A percentile compares a stretch with the other conserved stretches of the same genome.
phyloP scores from a whole-genome alignment of 495 filamentous ascomycete genomes.

The Talaromyces adpressus region DNA sequence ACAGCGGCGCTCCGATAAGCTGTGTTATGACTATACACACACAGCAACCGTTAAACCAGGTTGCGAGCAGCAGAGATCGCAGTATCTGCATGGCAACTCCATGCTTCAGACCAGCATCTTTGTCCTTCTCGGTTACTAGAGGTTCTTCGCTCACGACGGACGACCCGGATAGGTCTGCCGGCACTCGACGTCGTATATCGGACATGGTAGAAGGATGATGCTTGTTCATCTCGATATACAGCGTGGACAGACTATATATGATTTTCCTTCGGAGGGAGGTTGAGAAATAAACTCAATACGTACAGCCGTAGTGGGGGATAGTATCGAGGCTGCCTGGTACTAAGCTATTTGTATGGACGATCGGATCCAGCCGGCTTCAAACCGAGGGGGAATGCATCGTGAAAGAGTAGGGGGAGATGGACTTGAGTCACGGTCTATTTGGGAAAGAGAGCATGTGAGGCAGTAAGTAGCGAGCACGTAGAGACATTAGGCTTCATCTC shows the following conservation, averaged over 20 bases:
- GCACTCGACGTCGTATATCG: constrained; percentile 38
- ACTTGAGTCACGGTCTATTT: neutral
- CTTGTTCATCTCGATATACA: neutral
- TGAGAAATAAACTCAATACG: neutral
- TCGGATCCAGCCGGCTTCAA: neutral
- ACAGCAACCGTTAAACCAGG: constrained; percentile 58
- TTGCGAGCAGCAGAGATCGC: constrained; percentile 52
- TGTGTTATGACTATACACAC: constrained; percentile 47
- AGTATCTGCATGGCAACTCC: constrained; percentile 56
- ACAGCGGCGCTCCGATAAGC: constrained; percentile 50
- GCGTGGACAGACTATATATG: neutral
- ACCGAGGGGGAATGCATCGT: neutral
- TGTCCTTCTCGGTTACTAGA: constrained; percentile 14
- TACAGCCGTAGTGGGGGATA: neutral
- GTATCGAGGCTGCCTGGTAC: neutral
- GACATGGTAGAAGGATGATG: constrained; percentile 10
- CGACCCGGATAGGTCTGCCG: constrained; percentile 11
- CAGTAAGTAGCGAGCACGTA: neutral
- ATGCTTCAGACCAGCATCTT: constrained; percentile 55
- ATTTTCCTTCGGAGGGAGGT: neutral
- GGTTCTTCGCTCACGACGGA: neutral
- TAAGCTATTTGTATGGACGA: neutral
- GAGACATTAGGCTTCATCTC: neutral
- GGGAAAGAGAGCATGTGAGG: neutral
- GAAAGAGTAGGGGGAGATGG: neutral